Evolutionary conservation across 805 yeast species (phyloP), one percentile per base, ranked within the genome.

Genomic region (Tetrapisispora namnaoensis): DNA sequence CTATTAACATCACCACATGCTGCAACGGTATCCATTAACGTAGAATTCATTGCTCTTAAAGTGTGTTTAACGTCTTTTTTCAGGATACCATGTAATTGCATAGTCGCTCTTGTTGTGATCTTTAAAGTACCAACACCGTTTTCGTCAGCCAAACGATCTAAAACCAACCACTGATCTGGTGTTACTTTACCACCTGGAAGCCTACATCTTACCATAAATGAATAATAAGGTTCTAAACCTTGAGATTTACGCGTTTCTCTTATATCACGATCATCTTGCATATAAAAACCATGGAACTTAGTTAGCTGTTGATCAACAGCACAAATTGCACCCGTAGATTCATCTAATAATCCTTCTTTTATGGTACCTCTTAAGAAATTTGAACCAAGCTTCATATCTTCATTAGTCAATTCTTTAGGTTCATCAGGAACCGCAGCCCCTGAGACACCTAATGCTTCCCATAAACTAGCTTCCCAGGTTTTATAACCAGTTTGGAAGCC

Each of bases 1-100:
- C 98, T 84, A 72, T 87, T 86, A 41, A 91, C 98, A 72, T 91
- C 98, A 74, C 98, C 98, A 75, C 97, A 91, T 1, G 98, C 98
- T 51, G 95, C 98, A 51, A 91, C 77, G 9, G 97, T 90, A 65
- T 93, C 98, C 83, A 91, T 77, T 59, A 91, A 76, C 7, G 82
- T 84, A 17, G 95, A 73, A 66, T 91, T 91, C 82, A 91, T 89
- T 37, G 91, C 96, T 72, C 95, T 83, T 56, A 91, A 88, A 1
- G 95, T 82, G 10, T 93, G 86, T 68, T 87, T 89, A 68, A 91
- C 74, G 62, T 91, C 78, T 67, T 83, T 88, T 71, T 91, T 91
- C 50, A 91, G 86, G 51, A 91, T 79, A 68, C 98, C 98, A 63
- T 91, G 98, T 51, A 91, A 74, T 73, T 91, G 98, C 80, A 84